Percentiles rank a stretch among this genome's conserved stretches.
These are phyloP conservation scores for Ceratocystis variospora DNA, from an alignment of 2,329 filamentous ascomycete genomes.

Conservation along the genomic window DNA sequence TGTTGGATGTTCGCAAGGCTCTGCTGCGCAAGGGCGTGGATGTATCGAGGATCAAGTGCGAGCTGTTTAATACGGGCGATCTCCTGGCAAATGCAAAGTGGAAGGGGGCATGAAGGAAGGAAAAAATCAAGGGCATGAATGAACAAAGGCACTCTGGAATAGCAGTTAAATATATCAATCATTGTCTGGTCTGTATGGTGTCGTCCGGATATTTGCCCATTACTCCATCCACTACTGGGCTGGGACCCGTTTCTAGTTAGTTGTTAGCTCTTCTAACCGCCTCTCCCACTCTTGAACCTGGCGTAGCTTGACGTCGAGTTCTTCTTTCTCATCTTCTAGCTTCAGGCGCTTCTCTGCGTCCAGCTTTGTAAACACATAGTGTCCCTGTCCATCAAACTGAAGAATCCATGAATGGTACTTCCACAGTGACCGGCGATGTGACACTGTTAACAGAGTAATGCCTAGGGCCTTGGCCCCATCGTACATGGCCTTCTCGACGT, in stretches of 20 bases:
- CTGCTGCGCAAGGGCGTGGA: conserved; percentile 44
- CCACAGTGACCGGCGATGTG: conserved; percentile 82
- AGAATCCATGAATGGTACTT: conserved; percentile 90
- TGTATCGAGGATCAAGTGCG: conserved; percentile 47
- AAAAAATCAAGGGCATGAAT: neutral
- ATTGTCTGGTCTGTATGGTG: neutral
- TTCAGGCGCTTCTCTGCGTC: conserved; percentile 75
- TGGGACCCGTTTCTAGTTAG: neutral
- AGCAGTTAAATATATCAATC: neutral
- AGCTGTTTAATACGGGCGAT: conserved; percentile 51
- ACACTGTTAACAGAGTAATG: conserved; percentile 94
- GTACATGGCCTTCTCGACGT: conserved; percentile 93
- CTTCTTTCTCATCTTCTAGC: conserved; percentile 93
- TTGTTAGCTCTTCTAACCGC: conserved; percentile 63
- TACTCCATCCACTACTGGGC: too few species aligned
- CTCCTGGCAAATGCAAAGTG: conserved; percentile 20
- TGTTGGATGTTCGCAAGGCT: conserved; percentile 43
- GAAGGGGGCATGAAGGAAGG: neutral
- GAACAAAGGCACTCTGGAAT: neutral
- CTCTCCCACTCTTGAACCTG: conserved; percentile 80
- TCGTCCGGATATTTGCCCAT: neutral
- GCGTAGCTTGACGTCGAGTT: conserved; percentile 71
- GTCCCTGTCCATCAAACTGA: conserved; percentile 90
- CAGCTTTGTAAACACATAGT: conserved; percentile 76
- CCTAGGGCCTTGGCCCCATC: conserved; percentile 83